Percentiles rank a stretch among this genome's conserved stretches.
These are phyloP conservation scores for Acidomyces sp. DNA, from an alignment of 495 filamentous ascomycete genomes.

Conservation along the genomic window DNA sequence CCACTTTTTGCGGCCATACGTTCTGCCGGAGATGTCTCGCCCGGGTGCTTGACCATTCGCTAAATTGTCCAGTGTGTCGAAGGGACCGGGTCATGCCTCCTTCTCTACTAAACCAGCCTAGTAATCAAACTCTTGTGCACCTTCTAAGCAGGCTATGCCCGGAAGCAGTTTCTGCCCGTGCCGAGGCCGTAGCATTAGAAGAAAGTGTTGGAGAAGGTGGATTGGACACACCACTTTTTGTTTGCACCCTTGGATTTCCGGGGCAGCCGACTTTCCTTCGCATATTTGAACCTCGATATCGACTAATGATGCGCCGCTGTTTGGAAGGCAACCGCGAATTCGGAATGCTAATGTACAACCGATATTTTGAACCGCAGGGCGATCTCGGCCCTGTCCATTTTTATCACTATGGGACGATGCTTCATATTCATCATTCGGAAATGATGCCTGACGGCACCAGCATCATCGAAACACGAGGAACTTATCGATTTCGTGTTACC, in stretches of 20 bases:
- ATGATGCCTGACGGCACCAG: conserved; percentile 68
- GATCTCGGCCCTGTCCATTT: conserved; percentile 47
- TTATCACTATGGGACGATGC: conserved; percentile 61
- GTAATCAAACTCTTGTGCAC: conserved; percentile 48
- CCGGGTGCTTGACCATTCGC: conserved; percentile 59
- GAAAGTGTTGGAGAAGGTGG: conserved; percentile 40
- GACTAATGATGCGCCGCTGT: conserved; percentile 72
- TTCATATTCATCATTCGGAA: conserved; percentile 59
- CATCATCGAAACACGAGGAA: conserved; percentile 59
- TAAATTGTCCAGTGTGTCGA: conserved; percentile 68
- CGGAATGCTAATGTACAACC: conserved; percentile 71
- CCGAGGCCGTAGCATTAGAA: conserved; percentile 38
- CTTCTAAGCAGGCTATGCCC: conserved; percentile 54
- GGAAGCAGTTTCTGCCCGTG: conserved; percentile 45
- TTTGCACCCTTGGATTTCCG: conserved; percentile 71
- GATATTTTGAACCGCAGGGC: conserved; percentile 39
- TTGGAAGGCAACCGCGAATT: conserved; percentile 61
- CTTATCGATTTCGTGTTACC: conserved; percentile 60
- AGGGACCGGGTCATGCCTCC: conserved; percentile 49
- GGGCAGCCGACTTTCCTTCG: conserved; percentile 73
- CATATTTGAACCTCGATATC: conserved; percentile 84
- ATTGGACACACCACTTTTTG: conserved; percentile 58
- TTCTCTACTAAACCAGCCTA: conserved; percentile 38
- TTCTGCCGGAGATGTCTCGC: conserved; percentile 72
- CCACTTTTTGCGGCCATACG: conserved; percentile 76